A percentile compares a stretch with the other conserved stretches of the same genome.
Evolutionary conservation across 129 eudicot genomes (phyloP).

Genomic region (Logfia minima): DNA sequence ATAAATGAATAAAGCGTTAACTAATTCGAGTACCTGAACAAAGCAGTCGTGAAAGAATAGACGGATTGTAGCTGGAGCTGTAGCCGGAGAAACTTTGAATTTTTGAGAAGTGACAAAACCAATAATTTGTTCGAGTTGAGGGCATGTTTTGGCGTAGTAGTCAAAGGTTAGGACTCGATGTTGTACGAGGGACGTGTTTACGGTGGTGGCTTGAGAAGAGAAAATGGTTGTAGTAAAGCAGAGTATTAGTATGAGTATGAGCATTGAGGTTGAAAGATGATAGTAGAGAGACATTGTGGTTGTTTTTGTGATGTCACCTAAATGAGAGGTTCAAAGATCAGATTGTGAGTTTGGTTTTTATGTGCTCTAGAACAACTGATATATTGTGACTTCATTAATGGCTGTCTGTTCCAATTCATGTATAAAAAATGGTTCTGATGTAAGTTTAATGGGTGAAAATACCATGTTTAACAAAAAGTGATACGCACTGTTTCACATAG

Average conservation of each 20-base stretch:
- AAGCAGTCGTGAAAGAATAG: slow-evolving; percentile 96
- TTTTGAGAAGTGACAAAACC: slow-evolving; percentile 56
- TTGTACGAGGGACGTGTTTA: slow-evolving; percentile 20
- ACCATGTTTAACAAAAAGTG: too few relatives aligned
- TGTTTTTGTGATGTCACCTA: background rate
- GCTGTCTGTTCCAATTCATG: too few relatives aligned
- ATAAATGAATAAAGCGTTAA: background rate
- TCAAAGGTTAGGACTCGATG: slow-evolving; percentile 54
- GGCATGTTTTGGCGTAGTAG: slow-evolving; percentile 77
- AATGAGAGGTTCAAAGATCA: background rate
- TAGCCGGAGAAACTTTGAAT: slow-evolving; percentile 56
- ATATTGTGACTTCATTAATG: too few relatives aligned
- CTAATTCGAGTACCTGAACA: slow-evolving; percentile 43
- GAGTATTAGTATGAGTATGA: slow-evolving; percentile 20
- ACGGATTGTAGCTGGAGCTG: slow-evolving; percentile 82
- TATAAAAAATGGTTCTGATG: too few relatives aligned
- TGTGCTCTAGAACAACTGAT: too few relatives aligned
- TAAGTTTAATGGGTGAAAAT: too few relatives aligned
- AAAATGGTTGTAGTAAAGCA: background rate
- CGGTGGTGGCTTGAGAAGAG: slow-evolving; percentile 9
- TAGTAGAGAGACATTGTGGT: background rate
- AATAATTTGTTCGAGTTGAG: slow-evolving; percentile 70
- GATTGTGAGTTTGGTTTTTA: background rate
- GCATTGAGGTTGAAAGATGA: background rate
- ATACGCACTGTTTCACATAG: too few relatives aligned